Evolutionary conservation across 768 basidiomycete genomes (phyloP).

Genomic region (Agaricus blazei): DNA sequence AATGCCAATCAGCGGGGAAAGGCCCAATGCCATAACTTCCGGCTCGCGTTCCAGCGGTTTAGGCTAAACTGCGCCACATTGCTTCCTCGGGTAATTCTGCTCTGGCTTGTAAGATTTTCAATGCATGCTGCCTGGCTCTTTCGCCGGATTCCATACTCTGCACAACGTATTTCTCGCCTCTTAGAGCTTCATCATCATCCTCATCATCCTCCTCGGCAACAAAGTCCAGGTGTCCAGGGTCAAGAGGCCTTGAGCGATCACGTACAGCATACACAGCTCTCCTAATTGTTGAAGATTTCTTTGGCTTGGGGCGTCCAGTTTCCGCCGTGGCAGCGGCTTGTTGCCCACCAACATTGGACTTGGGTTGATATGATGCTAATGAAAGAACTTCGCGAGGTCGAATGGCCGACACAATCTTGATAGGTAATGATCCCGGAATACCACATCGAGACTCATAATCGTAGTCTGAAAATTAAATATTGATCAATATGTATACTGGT

Average conservation of each 20-base stretch:
- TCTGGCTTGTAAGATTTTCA: constrained; percentile 66
- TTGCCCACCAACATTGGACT: constrained; percentile 31
- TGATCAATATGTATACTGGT: not conserved
- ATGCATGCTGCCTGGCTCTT: constrained; percentile 53
- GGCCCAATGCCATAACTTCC: not conserved
- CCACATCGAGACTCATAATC: constrained; percentile 14
- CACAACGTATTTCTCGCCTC: constrained; percentile 14
- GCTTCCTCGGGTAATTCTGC: constrained; percentile 64
- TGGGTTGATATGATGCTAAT: constrained; percentile 54
- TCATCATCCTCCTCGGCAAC: constrained; percentile 46
- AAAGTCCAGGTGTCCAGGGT: constrained; percentile 69
- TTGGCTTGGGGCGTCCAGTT: constrained; percentile 14
- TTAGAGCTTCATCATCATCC: constrained; percentile 28
- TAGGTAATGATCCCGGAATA: constrained; percentile 56
- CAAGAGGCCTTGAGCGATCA: constrained; percentile 56
- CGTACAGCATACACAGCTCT: constrained; percentile 65
- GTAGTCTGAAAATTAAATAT: not conserved
- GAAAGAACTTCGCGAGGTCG: constrained; percentile 35
- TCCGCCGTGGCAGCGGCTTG: constrained; percentile 22
- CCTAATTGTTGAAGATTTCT: constrained; percentile 47
- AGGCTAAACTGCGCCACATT: constrained; percentile 80
- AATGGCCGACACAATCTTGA: constrained; percentile 44
- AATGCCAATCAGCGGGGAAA: not conserved
- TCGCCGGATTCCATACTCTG: constrained; percentile 27
- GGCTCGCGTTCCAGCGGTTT: constrained; percentile 9